A percentile compares a stretch with the other conserved stretches of the same genome.
These are phyloP conservation scores for Chlamydomonas schloesseri DNA, from an alignment of 139 green algal species.

Conservation along the genomic window DNA sequence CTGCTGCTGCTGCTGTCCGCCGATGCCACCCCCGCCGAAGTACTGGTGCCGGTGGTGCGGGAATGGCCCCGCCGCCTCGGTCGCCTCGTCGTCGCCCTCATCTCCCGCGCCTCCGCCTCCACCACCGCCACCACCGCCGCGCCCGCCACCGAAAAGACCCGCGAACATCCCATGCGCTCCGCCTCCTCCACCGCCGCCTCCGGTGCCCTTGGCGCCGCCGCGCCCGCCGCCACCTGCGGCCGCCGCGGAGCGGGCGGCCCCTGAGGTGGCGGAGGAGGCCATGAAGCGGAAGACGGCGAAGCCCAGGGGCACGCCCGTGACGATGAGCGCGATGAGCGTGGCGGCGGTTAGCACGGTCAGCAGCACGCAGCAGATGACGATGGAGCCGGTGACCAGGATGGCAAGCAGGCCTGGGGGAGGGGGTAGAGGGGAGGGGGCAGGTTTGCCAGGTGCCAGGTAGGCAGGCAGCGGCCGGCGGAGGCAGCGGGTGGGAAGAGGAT, in stretches of 20 bases:
- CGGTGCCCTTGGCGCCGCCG: not conserved
- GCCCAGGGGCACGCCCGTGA: constrained; percentile 47
- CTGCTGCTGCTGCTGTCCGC: too few relatives aligned
- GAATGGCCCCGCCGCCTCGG: too few relatives aligned
- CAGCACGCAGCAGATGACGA: constrained; percentile 41
- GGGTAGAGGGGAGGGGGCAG: not conserved
- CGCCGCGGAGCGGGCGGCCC: not conserved
- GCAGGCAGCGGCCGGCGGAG: not conserved
- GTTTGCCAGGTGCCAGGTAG: too few relatives aligned
- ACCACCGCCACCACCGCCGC: not conserved
- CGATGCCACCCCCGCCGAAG: too few relatives aligned
- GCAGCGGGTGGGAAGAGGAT: not conserved
- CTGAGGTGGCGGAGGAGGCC: too few relatives aligned
- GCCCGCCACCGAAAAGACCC: not conserved
- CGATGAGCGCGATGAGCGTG: constrained; percentile 43
- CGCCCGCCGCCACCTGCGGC: not conserved
- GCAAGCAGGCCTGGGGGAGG: constrained; percentile 30
- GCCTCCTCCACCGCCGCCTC: too few relatives aligned
- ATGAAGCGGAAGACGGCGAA: constrained; percentile 34
- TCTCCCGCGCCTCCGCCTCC: too few relatives aligned
- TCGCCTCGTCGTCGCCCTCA: too few relatives aligned
- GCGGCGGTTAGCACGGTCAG: constrained; percentile 41
- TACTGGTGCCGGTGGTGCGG: too few relatives aligned
- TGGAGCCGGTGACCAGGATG: constrained; percentile 46
- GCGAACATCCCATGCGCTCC: not conserved